Evolutionary conservation across 1,139 yeast species (phyloP), one percentile per base, ranked within the genome.

Genomic region (Pneumocystis oryctolagi): DNA sequence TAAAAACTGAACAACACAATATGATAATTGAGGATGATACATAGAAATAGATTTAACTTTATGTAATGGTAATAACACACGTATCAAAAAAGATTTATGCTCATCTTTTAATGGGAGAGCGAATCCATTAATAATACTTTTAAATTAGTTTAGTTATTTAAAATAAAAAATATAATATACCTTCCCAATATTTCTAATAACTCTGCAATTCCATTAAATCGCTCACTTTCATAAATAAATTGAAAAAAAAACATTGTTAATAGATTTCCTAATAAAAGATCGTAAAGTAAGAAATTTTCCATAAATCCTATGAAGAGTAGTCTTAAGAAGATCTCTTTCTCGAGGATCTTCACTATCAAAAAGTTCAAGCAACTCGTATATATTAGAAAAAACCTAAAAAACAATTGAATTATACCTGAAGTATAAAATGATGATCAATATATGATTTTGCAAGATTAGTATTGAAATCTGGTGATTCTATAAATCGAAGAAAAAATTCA

Each of bases 81-180:
- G 80, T 39, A 89, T 84, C 68, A 92, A 77, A 71, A 94, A 92
- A 18, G 88, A 84, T 75, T 92, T 92, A 76, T 92, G 99, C 74
- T 92, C 99, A 71, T 90, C 97, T 73, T 92, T 92, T 70, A 92
- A 80, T 1, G 99, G 99, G 67, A 92, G 79, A 5, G 99, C 99
- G 78, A 92, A 92, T 25, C 99, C 99, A 74, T 92, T 92, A 71
- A 94, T 92, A 70, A 92, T 94, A 31, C 68, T 66, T 25, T 47
- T 30, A 28, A 57, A 34, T 16, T 60, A 60, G 25, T 59, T n/a
- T 18, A 20, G 5, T n/a, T 37, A 56, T 34, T 25, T 20, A 47
- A 47, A 47, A 25, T 47, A 47, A 47, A 14, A 37, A 47, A 25
- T 20, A n/a, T 20, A 9, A 25, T 2, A 35, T 55, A 37, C 39